Evolutionary conservation across 495 filamentous ascomycete species (phyloP).

Genomic region (Gamarada debralockiae): DNA sequence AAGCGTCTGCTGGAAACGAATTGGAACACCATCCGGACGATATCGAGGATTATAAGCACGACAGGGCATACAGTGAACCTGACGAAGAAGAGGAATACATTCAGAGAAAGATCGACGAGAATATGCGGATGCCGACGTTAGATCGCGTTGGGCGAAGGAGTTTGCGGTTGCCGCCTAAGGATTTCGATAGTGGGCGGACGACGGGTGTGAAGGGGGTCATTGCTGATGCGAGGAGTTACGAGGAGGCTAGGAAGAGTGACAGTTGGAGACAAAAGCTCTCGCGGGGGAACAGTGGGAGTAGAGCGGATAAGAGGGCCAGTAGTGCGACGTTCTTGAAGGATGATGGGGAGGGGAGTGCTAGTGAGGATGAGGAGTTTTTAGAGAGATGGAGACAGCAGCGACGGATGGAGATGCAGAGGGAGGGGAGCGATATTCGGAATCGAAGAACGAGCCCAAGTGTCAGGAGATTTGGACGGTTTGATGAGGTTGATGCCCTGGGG

Average conservation of each 20-base stretch:
- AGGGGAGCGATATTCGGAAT: slow-evolving; percentile 42
- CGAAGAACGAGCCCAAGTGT: slow-evolving; percentile 66
- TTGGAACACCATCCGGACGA: slow-evolving; percentile 55
- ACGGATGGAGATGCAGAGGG: slow-evolving; percentile 60
- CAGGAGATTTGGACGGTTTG: slow-evolving; percentile 70
- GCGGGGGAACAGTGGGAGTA: slow-evolving; percentile 2
- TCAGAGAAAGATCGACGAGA: slow-evolving; percentile 54
- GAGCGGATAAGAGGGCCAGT: slow-evolving; percentile 17
- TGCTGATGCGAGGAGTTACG: slow-evolving; percentile 88
- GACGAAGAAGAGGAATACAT: slow-evolving; percentile 55
- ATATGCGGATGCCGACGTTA: slow-evolving; percentile 52
- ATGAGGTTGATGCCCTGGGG: slow-evolving; percentile 82
- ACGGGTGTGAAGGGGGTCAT: slow-evolving; percentile 99
- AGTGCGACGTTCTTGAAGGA: slow-evolving; percentile 17
- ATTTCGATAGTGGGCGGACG: slow-evolving; percentile 66
- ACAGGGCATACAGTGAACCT: slow-evolving; percentile 45
- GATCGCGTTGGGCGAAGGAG: slow-evolving; percentile 32
- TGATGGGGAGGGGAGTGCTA: slow-evolving; percentile 49
- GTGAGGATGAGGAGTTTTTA: slow-evolving; percentile 79
- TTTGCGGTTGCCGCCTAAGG: slow-evolving; percentile 53
- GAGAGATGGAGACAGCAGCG: slow-evolving; percentile 76
- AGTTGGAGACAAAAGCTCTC: slow-evolving; percentile 6
- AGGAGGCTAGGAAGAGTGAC: slow-evolving; percentile 51
- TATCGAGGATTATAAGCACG: slow-evolving; percentile 31
- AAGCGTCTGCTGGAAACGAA: slow-evolving; percentile 25